Conservation (phyloP, 75 land plant species). For the Cunninghamia lanceolata region DNA sequence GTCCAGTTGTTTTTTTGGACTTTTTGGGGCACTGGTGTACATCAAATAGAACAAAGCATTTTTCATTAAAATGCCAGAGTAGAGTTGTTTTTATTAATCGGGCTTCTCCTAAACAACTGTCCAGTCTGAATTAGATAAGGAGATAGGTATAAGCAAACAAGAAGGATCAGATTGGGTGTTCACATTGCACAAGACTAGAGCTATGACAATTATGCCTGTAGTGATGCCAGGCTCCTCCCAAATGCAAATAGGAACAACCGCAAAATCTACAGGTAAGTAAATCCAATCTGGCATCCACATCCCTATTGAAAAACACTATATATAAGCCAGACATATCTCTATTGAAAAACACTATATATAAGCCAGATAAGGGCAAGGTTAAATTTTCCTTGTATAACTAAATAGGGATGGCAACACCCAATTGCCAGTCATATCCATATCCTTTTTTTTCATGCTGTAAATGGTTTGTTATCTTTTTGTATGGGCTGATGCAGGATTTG, state of each 20-base stretch:
- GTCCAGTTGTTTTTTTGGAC: no score
- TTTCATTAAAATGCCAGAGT: neutral
- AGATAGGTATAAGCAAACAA: neutral
- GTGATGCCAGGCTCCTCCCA: neutral
- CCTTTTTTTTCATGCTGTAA: neutral
- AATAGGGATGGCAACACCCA: neutral
- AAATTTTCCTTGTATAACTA: neutral
- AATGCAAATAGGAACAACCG: neutral
- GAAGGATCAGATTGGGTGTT: neutral
- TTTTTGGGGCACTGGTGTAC: neutral
- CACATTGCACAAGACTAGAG: neutral
- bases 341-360: neutral
- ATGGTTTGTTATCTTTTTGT: neutral
- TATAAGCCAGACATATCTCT: neutral
- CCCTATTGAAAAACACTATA: neutral
- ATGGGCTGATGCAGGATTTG: neutral
- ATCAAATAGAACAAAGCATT: neutral
- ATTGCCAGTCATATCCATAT: neutral
- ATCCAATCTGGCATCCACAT: neutral
- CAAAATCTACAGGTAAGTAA: neutral
- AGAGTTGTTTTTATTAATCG: neutral
- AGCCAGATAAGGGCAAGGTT: neutral
- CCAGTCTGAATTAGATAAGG: neutral
- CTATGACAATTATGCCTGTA: neutral
- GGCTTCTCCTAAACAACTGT: neutral